These are phyloP conservation scores for Cercophora scortea DNA, from an alignment of 495 filamentous ascomycete species.

Conservation along the genomic window DNA sequence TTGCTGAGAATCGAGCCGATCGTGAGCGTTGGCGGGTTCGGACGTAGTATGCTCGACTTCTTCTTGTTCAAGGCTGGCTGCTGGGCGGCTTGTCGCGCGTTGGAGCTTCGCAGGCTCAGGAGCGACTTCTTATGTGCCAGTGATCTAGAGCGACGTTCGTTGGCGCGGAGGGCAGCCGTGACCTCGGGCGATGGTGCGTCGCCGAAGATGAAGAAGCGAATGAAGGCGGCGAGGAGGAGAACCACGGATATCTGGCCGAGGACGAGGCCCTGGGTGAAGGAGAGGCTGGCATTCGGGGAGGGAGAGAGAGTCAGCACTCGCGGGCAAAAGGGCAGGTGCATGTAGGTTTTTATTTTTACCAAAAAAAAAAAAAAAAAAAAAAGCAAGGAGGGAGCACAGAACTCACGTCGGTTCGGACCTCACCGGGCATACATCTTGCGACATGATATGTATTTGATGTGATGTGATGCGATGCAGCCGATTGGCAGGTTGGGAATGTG, in stretches of 20 bases:
- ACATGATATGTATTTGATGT: constrained; percentile 15
- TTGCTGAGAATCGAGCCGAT: constrained; percentile 89
- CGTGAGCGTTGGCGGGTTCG: constrained; percentile 52
- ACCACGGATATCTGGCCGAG: constrained; percentile 89
- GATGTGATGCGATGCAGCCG: no score
- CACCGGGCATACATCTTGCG: constrained; percentile 30
- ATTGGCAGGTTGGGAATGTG: no score
- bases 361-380: no score
- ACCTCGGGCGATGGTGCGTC: constrained; percentile 79
- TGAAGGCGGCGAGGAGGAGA: constrained; percentile 84
- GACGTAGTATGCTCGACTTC: constrained; percentile 64
- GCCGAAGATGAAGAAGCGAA: constrained; percentile 99
- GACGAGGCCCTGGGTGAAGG: constrained; percentile 89
- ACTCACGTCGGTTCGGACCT: constrained; percentile 41
- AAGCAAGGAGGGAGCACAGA: background rate
- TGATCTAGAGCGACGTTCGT: constrained; percentile 56
- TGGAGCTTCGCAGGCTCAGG: constrained; percentile 43
- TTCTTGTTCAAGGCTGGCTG: constrained; percentile 57
- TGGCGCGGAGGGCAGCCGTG: constrained; percentile 56
- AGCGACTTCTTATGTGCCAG: constrained; percentile 62
- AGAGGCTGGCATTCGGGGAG: constrained; percentile 63
- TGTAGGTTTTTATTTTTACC: background rate
- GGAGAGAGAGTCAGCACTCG: background rate
- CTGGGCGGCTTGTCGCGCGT: constrained; percentile 9
- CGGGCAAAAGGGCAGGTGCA: background rate